phyloP scores from a whole-genome alignment of 139 green algal genomes.

The Coelastrella sp. region DNA sequence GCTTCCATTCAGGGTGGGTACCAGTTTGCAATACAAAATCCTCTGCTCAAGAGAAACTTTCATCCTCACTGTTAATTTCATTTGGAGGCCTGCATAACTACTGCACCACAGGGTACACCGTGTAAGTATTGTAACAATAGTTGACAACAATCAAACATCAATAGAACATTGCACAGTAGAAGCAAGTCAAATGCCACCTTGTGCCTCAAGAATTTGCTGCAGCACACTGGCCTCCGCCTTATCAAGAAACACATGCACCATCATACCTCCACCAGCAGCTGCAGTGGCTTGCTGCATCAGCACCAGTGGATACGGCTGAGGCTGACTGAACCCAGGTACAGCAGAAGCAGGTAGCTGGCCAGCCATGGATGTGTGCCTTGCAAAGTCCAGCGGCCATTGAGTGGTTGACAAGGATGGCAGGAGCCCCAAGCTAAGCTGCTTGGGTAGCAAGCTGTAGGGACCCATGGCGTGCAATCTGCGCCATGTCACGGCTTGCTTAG shows the following conservation, averaged over 20 bases:
- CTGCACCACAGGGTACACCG: no score
- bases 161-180: no score
- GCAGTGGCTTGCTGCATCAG: constrained; percentile 25
- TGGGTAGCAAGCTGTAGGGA: background rate
- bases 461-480: constrained; percentile 40
- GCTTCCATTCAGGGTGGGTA: no score
- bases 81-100: no score
- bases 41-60: no score
- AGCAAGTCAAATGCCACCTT: background rate
- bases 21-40: no score
- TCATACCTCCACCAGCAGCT: constrained; percentile 14
- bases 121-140: no score
- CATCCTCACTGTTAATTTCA: no score
- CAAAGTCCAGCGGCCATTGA: constrained; percentile 13
- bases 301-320: constrained; percentile 41
- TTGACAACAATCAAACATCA: no score
- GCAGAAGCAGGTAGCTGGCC: constrained; percentile 23
- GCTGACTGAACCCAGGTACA: constrained; percentile 43
- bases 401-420: constrained; percentile 37
- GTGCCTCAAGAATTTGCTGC: background rate
- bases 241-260: constrained; percentile 43
- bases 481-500: constrained; percentile 29
- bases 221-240: background rate
- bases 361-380: background rate
- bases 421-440: constrained; percentile 35